Base-by-base conservation (phyloP, 2,329 filamentous ascomycete genomes). In the Myriangium duriaei region DNA sequence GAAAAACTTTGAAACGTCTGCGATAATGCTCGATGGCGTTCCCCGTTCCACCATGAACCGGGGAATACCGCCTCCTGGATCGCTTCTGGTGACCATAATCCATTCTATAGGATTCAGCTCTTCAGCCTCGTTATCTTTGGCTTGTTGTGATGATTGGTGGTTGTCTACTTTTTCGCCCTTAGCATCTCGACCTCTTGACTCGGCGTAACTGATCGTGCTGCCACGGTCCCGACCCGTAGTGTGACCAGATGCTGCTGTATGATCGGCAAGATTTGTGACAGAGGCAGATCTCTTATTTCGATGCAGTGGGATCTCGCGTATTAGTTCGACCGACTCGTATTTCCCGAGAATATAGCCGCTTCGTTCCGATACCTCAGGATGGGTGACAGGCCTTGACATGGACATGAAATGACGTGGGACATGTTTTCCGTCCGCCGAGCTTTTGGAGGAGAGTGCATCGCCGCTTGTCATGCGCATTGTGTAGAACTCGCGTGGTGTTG, bases 311-410 rank as follows among this genome's bases (percentile, higher is more conserved):
- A 95, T 71, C 58, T 96, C 87, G 34, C 87, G 71, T 41, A 95
- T 87, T 47, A 94, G 69, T 59, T 96, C 88, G 11, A 95, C 80
- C 1, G 83, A 92, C 62, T 95, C 87, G 53, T 95, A 96, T 45
- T 78, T 70, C 3, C 87, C 88, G 29, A 85, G 72, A 34, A 94
- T 82, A 54, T 79, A 88, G 11, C 82, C 83, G 42, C 72, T 62
- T 7, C 79, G 69, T 10, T 71, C 69, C 13, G 79, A 77, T 21
- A 81, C 79, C 42, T 84, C 75, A 0, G 79, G 76, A 54, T 95
- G 86, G 13, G 71, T 59, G 51, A 85, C 82, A 1, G 88, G 88
- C 56, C 81, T 86, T 2, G 86, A 94, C 3, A 95, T 73, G 38
- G 95, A 72, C 69, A 94, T 84, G 56, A 78, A 92, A 51, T 87